phyloP scores from a whole-genome alignment of 2,329 filamentous ascomycete species.

The Diaporthe ampelina region DNA sequence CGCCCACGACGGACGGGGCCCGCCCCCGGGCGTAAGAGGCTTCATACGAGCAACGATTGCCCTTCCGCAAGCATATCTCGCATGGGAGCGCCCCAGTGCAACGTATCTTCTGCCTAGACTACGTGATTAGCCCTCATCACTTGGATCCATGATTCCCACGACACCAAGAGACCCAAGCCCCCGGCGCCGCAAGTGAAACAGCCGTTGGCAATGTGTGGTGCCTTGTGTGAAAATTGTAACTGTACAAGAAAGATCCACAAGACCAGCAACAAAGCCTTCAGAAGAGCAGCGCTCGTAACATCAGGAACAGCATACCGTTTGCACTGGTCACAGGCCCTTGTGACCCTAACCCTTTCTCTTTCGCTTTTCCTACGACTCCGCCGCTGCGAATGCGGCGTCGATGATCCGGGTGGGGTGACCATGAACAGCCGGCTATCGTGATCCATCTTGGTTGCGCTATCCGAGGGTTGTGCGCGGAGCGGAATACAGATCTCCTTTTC shows the following conservation, averaged over 20 bases:
- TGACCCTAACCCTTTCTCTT: conserved; percentile 57
- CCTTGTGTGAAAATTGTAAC: too few relatives aligned
- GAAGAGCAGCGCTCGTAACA: background rate
- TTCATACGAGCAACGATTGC: conserved; percentile 60
- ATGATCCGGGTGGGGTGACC: background rate
- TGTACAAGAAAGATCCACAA: background rate
- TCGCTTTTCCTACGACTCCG: conserved; percentile 42
- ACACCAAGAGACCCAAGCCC: too few relatives aligned
- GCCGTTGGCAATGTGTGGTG: background rate
- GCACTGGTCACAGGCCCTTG: conserved; percentile 62
- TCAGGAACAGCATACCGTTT: conserved; percentile 56
- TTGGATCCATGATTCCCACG: too few relatives aligned
- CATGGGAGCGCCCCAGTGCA: conserved; percentile 58
- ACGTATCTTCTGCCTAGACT: conserved; percentile 53
- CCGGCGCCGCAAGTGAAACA: background rate
- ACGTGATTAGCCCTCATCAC: background rate
- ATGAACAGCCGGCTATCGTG: background rate
- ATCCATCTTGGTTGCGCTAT: conserved; percentile 33
- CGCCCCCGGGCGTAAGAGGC: conserved; percentile 63
- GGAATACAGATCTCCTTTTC: conserved; percentile 11
- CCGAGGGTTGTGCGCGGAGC: conserved; percentile 20
- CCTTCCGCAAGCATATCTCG: conserved; percentile 50
- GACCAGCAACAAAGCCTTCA: background rate
- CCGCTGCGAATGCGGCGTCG: conserved; percentile 17
- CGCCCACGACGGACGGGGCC: conserved; percentile 54